These are phyloP conservation scores for Flaveria floridana DNA, from an alignment of 140 eudicot genomes.

Conservation along the genomic window DNA sequence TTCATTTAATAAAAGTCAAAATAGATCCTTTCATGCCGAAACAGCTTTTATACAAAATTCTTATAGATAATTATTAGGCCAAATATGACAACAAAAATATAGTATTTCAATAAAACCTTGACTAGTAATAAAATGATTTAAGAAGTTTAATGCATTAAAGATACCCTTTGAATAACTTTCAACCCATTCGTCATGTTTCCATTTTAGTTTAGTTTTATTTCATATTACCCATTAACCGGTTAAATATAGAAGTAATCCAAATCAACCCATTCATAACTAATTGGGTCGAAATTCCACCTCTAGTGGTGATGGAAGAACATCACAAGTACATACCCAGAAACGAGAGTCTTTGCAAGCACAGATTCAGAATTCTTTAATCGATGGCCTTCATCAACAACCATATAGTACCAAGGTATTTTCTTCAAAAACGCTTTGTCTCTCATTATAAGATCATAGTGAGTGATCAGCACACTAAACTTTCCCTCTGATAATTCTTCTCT, in stretches of 20 bases:
- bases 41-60: not conserved
- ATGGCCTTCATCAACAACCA: conserved; percentile 99
- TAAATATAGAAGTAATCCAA: not conserved
- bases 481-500: conserved; percentile 87
- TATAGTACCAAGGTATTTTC: conserved; percentile 89
- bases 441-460: conserved; percentile 96
- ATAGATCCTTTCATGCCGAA: not conserved
- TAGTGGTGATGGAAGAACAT: not conserved
- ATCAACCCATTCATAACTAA: not conserved
- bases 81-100: conserved; percentile 1
- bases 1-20: not conserved
- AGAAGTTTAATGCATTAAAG: not conserved
- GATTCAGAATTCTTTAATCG: conserved; percentile 91
- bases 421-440: conserved; percentile 89
- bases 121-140: not conserved
- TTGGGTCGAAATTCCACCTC: not conserved
- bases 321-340: conserved; percentile 67
- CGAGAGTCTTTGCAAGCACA: conserved; percentile 88
- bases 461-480: conserved; percentile 77
- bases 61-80: not conserved
- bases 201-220: not conserved
- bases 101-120: not conserved
- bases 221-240: not conserved
- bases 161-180: not conserved
- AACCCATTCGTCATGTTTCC: not conserved